Evolutionary conservation across 768 basidiomycete species (phyloP).

Genomic region (Pisolithus orientalis): DNA sequence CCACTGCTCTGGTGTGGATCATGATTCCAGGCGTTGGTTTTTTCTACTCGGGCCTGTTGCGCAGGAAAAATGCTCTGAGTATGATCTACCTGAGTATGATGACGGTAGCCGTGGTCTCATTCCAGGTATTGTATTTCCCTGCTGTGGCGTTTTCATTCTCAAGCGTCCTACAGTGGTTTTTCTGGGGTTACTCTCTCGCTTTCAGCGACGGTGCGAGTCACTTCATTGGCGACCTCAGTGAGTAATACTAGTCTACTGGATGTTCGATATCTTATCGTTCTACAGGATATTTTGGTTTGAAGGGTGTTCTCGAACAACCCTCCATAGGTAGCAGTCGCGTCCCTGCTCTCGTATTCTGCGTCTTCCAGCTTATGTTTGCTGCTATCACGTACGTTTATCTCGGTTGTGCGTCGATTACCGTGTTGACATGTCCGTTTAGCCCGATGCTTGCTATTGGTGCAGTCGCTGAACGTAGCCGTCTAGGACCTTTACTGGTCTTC

Average conservation of each 20-base stretch:
- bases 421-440: constrained; percentile 30
- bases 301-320: constrained; percentile 66
- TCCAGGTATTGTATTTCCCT: constrained; percentile 51
- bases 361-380: constrained; percentile 91
- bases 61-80: constrained; percentile 89
- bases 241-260: constrained; percentile 17
- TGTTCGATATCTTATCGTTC: not conserved
- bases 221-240: constrained; percentile 86
- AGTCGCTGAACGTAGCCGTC: constrained; percentile 80
- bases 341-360: constrained; percentile 69
- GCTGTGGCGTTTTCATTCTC: not conserved
- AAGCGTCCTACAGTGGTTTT: constrained; percentile 67
- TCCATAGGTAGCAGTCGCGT: constrained; percentile 68
- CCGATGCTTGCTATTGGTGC: constrained; percentile 90
- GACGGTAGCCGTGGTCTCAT: constrained; percentile 71
- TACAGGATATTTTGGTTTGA: constrained; percentile 77
- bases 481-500: constrained; percentile 85
- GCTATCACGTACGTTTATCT: constrained; percentile 60
- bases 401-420: not conserved
- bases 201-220: constrained; percentile 70
- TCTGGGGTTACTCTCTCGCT: constrained; percentile 93
- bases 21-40: constrained; percentile 85
- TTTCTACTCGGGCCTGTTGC: constrained; percentile 86
- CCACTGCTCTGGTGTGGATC: constrained; percentile 77
- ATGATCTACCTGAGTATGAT: constrained; percentile 83